phyloP scores from a whole-genome alignment of 768 basidiomycete species.

The Auricularia heimuer region DNA sequence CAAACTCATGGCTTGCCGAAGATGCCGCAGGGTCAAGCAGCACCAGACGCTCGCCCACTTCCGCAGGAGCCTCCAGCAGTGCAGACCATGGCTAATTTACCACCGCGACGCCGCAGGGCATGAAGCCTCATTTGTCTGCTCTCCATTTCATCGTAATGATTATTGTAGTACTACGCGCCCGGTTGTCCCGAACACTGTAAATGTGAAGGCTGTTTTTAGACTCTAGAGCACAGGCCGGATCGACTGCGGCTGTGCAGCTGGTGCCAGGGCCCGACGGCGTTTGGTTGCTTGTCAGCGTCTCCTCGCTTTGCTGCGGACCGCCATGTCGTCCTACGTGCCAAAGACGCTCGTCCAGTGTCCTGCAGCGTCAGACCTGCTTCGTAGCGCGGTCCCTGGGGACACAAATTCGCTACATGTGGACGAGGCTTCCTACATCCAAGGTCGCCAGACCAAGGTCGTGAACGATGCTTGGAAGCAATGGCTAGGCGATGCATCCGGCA shows the following conservation, averaged over 20 bases:
- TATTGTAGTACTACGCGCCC: too few relatives aligned
- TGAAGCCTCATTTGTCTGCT: not conserved
- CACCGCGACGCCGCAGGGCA: not conserved
- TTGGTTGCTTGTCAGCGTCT: too few relatives aligned
- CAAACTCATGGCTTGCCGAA: not conserved
- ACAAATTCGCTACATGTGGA: conserved; percentile 41
- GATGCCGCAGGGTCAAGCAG: not conserved
- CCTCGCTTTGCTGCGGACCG: too few relatives aligned
- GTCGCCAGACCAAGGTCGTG: conserved; percentile 32
- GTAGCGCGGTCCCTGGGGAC: conserved; percentile 41
- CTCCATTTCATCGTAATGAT: too few relatives aligned
- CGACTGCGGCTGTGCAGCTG: too few relatives aligned
- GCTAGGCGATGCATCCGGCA: conserved; percentile 42
- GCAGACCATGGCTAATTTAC: not conserved
- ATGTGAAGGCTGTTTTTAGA: too few relatives aligned
- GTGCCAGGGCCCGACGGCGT: too few relatives aligned
- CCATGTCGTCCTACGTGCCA: conserved; percentile 36
- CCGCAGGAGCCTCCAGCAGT: not conserved
- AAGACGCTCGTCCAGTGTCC: conserved; percentile 40
- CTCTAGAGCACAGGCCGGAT: too few relatives aligned
- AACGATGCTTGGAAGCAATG: conserved; percentile 47
- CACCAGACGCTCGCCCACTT: not conserved
- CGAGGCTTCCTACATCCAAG: conserved; percentile 39
- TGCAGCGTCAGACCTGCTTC: conserved; percentile 35
- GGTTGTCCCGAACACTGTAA: too few relatives aligned